These are phyloP conservation scores for Echinochloa phyllopogon DNA, from an alignment of 176 grass and related monocot species.

Conservation along the genomic window DNA sequence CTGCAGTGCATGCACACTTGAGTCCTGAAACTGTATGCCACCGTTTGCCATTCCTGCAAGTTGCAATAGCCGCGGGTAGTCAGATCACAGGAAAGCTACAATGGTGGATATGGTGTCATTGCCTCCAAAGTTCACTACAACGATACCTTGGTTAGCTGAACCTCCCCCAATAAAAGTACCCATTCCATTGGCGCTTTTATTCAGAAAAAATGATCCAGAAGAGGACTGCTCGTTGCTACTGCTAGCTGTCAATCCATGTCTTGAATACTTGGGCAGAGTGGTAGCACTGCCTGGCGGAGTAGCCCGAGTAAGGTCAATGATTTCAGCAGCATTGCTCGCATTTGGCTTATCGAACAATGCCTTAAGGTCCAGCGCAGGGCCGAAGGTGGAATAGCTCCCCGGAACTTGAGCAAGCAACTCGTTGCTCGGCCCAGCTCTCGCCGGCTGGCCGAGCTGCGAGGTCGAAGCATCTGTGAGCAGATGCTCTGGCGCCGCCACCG, in stretches of 20 bases:
- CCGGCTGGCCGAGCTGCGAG: slow-evolving; percentile 30
- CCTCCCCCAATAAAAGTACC: slow-evolving; percentile 26
- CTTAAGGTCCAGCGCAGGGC: slow-evolving; percentile 45
- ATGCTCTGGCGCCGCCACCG: slow-evolving; percentile 39
- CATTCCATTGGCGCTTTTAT: slow-evolving; percentile 21
- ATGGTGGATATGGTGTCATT: background rate
- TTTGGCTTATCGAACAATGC: slow-evolving; percentile 35
- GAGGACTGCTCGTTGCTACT: slow-evolving; percentile 46
- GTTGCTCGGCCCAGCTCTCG: slow-evolving; percentile 41
- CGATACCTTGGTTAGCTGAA: slow-evolving; percentile 41
- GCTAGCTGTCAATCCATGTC: slow-evolving; percentile 32
- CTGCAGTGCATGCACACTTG: slow-evolving; percentile 39
- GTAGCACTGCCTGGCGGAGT: background rate
- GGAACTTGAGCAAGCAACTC: slow-evolving; percentile 53
- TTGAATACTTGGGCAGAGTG: slow-evolving; percentile 45
- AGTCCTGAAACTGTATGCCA: slow-evolving; percentile 38
- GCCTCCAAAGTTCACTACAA: slow-evolving; percentile 9
- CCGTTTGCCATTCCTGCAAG: slow-evolving; percentile 35
- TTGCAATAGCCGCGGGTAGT: slow-evolving; percentile 5
- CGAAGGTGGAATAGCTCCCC: slow-evolving; percentile 39
- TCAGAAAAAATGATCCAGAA: slow-evolving; percentile 25
- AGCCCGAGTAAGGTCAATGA: slow-evolving; percentile 36
- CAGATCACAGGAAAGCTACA: background rate
- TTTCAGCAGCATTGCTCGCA: slow-evolving; percentile 41
- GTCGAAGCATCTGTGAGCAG: slow-evolving; percentile 14